These are phyloP conservation scores for Serendipita indica DNA, from an alignment of 768 basidiomycete species.

Conservation along the genomic window DNA sequence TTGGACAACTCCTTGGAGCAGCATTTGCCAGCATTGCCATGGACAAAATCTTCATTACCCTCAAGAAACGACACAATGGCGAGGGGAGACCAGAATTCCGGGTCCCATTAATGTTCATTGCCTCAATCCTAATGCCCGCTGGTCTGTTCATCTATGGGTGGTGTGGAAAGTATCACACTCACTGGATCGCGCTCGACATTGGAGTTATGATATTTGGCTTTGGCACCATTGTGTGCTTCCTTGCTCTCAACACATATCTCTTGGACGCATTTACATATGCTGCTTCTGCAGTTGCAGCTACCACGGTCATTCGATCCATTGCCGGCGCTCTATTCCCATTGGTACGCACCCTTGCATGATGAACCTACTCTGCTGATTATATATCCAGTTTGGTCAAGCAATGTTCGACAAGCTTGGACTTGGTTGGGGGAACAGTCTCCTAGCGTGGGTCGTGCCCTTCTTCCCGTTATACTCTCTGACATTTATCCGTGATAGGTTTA, in stretches of 20 bases:
- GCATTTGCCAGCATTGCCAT: background rate
- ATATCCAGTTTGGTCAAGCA: slow-evolving; percentile 10
- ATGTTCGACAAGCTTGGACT: slow-evolving; percentile 15
- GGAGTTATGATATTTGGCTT: background rate
- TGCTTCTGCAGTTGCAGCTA: slow-evolving; percentile 28
- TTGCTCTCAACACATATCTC: slow-evolving; percentile 15
- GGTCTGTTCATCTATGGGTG: background rate
- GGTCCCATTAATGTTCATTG: background rate
- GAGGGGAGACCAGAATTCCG: background rate
- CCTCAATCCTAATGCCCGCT: background rate
- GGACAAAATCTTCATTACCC: background rate
- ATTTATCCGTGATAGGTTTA: too few relatives aligned
- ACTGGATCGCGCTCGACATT: background rate
- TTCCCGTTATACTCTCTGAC: too few relatives aligned
- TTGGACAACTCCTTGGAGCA: background rate
- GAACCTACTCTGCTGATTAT: slow-evolving; percentile 10
- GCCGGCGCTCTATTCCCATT: slow-evolving; percentile 24
- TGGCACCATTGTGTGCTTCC: slow-evolving; percentile 12
- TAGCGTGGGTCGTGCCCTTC: too few relatives aligned
- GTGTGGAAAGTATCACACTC: background rate
- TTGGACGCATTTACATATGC: slow-evolving; percentile 21
- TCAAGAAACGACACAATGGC: background rate
- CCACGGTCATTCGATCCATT: slow-evolving; percentile 27
- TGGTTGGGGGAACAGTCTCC: slow-evolving; percentile 16
- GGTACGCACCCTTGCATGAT: background rate